Base-by-base conservation (phyloP, 1,284 basidiomycete species). In the Cutaneotrichosporon mucoides region DNA sequence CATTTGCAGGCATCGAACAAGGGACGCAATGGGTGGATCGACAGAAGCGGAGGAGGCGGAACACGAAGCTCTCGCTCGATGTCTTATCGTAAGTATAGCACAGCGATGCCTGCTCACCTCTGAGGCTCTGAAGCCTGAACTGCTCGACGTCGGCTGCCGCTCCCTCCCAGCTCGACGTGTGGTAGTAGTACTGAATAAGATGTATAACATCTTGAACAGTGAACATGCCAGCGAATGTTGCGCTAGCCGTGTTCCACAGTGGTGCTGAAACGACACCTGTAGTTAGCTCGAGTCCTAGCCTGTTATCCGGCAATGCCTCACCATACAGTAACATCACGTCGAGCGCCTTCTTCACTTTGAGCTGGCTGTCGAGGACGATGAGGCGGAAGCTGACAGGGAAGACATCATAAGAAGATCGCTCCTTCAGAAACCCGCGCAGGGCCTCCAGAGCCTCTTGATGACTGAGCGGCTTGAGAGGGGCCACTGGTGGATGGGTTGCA, bases 221-320 rank as follows among this genome's bases (percentile, higher is more conserved):
- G 70, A 96, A 88, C 92, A 97, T 96, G 63, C 93, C 78, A 4
- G 90, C 90, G 70, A 97, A 97, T 55, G 83, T 85, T 2, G 90
- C 92, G 62, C 84, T 86, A 62, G 91, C 88, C 73, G 91, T 93
- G 80, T 95, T 93, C 90, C 95, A 99, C n/a, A 99, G 81, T 4
- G 96, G 95, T 4, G 96, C 96, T 5, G 95, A 98, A 5, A 99
- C 95, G 58, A 99, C 93, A 63, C 92, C 93, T 95, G 13, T 40
- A 11, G 55, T 57, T 37, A 60, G 42, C 9, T 12, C 7, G 33
- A 10, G 8, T 11, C 16, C 43, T 35, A 24, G 24, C 24, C 24
- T 24, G 24, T 24, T 24, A 24, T 24, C 24, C 33, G 37, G 51
- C n/a, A 37, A 34, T 15, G 34, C 42, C 82, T 57, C 50, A 91